phyloP scores from a whole-genome alignment of 225 moss, liverwort and hornwort genomes.

The Marchantia paleacea region DNA sequence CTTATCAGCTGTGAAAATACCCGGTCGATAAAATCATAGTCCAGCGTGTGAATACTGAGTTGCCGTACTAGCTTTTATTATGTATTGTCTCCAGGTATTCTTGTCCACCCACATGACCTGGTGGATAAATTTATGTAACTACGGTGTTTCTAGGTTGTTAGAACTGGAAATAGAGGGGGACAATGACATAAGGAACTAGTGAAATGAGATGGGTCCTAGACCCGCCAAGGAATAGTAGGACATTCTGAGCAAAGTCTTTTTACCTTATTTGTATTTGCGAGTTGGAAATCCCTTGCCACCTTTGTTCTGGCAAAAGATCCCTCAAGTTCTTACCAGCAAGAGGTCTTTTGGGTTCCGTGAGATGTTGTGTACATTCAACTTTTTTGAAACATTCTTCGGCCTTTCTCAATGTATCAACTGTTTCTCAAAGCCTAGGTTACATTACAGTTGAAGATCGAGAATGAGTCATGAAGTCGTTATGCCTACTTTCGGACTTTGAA shows the following conservation, averaged over 20 bases:
- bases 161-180: background rate
- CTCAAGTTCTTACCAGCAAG: background rate
- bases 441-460: too few species aligned
- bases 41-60: conserved; percentile 11
- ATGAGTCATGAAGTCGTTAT: too few species aligned
- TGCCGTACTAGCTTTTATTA: background rate
- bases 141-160: background rate
- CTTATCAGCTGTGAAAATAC: background rate
- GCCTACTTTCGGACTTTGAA: too few species aligned
- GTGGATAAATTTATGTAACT: conserved; percentile 6
- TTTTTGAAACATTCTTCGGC: background rate
- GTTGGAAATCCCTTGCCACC: background rate
- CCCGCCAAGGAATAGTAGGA: background rate
- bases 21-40: background rate
- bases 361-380: background rate
- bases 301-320: background rate
- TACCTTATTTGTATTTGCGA: background rate
- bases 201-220: background rate
- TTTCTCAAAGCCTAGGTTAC: too few species aligned
- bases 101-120: conserved; percentile 1
- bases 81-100: too few species aligned
- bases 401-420: background rate
- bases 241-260: background rate
- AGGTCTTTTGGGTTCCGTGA: background rate
- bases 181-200: background rate